These are phyloP conservation scores for Alternaria brassicicola DNA, from an alignment of 2,329 filamentous ascomycete genomes.

Conservation along the genomic window DNA sequence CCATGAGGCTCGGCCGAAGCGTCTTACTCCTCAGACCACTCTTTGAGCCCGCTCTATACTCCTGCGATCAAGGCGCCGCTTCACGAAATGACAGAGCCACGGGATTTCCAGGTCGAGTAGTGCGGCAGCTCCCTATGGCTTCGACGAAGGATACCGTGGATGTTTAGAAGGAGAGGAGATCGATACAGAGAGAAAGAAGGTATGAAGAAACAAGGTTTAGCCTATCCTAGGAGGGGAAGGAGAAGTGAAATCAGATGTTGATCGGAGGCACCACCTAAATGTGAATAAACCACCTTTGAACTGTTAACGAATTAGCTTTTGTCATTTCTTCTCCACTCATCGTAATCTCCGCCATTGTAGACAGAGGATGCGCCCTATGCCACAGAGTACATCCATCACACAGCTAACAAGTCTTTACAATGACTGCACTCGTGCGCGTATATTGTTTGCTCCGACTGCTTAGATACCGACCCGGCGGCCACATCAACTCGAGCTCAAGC, in stretches of 20 bases:
- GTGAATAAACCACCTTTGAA: not conserved
- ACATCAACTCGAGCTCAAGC: not conserved
- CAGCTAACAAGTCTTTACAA: not conserved
- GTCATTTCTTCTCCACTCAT: not conserved
- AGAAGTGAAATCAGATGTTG: not conserved
- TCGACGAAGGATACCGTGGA: not conserved
- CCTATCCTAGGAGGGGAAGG: not conserved
- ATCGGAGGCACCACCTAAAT: not conserved
- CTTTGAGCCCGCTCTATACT: not conserved
- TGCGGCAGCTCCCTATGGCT: not conserved
- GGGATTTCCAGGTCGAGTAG: not conserved
- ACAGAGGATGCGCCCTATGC: not conserved
- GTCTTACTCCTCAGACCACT: not conserved
- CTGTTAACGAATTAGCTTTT: not conserved
- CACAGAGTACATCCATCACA: not conserved
- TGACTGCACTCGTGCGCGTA: not conserved
- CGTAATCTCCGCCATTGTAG: not conserved
- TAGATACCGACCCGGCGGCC: not conserved
- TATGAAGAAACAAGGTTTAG: not conserved
- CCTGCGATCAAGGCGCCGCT: not conserved
- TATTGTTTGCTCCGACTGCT: not conserved
- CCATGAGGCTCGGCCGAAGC: not conserved
- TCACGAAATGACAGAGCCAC: not conserved
- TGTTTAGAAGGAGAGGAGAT: not conserved
- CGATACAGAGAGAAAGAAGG: not conserved